Evolutionary conservation across 352 stramenopile species (phyloP), one percentile per base, ranked within the genome.

Genomic region (Phytophthora podocarpi): DNA sequence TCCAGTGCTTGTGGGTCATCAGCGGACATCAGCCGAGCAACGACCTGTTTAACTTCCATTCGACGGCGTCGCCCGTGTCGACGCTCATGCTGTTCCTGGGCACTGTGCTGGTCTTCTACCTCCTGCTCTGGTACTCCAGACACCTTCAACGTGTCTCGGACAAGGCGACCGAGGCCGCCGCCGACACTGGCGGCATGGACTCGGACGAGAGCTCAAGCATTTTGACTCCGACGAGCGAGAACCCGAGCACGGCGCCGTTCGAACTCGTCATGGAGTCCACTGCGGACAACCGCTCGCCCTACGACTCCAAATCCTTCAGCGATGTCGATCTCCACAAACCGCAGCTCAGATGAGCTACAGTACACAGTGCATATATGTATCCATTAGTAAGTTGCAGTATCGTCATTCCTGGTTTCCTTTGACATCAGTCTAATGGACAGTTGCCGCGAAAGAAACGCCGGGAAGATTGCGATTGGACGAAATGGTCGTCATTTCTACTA

Each of bases 1-100:
- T 84, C 32, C 79, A 89, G 60, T 75, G 82, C 35, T 18, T 81
- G 18, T 89, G 79, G 79, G 64, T 89, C 55, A 45, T 85, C 24
- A 70, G 54, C 32, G 76, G 79, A 26, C 79, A 89, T 41, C 76
- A 89, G 28, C 79, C 76, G 2, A 77, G 59, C 53, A 83, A 75
- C 57, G 63, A 85, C 32, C 50, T 76, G 24, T 72, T 87, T 46
- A 84, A 89, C 67, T 89, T 87, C 48, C 79, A 87, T 59, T 82
- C 76, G 6, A 34, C 41, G 30, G 59, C 71, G 4, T 72, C 79
- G 2, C 76, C 74, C 3, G 15, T 83, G 3, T 56, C 67, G 4
- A 70, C 74, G 5, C 13, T 80, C 15, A 41, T 57, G 20, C 39
- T 89, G 24, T 73, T 81, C 18, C 27, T 77, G 4, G 52, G 66